Percentiles rank a stretch among this genome's conserved stretches.
phyloP scores from a whole-genome alignment of 179 eudicot species.

The Silene noctiflora region DNA sequence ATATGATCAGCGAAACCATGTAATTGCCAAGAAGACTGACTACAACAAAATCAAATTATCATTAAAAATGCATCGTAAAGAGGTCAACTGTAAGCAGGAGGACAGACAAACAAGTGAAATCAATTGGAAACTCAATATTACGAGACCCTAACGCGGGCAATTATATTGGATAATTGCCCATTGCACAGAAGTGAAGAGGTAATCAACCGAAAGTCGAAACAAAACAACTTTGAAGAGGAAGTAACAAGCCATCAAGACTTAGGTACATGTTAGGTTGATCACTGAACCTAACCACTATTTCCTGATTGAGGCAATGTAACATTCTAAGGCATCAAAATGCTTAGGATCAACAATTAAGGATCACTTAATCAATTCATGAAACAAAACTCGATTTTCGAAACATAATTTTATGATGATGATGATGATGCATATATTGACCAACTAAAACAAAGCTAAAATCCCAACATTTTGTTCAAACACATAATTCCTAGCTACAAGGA shows the following conservation, averaged over 20 bases:
- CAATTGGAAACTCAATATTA: slow-evolving; percentile 3
- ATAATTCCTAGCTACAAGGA: slow-evolving; percentile 29
- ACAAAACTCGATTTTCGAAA: not conserved
- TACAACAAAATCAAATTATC: not conserved
- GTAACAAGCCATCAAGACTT: slow-evolving; percentile 3
- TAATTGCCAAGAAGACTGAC: not conserved
- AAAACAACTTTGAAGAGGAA: slow-evolving; percentile 14
- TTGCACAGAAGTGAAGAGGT: not conserved
- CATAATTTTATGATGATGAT: slow-evolving; percentile 16
- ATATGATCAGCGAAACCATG: not conserved
- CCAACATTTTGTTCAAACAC: slow-evolving; percentile 20
- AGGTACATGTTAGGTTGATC: slow-evolving; percentile 16
- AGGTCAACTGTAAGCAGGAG: slow-evolving; percentile 9
- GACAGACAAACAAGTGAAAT: slow-evolving; percentile 1
- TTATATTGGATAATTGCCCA: slow-evolving; percentile 2
- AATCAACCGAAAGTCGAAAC: not conserved
- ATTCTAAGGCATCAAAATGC: slow-evolving; percentile 15
- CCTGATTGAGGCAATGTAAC: slow-evolving; percentile 15
- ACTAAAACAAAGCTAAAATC: slow-evolving; percentile 3
- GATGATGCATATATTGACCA: slow-evolving; percentile 10
- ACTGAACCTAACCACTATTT: slow-evolving; percentile 16
- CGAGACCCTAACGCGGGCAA: not conserved
- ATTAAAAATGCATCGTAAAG: not conserved
- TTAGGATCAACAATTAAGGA: slow-evolving; percentile 1
- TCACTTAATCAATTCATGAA: slow-evolving; percentile 15